phyloP scores from a whole-genome alignment of 768 basidiomycete genomes.

The Hygrophorus pudorinus region DNA sequence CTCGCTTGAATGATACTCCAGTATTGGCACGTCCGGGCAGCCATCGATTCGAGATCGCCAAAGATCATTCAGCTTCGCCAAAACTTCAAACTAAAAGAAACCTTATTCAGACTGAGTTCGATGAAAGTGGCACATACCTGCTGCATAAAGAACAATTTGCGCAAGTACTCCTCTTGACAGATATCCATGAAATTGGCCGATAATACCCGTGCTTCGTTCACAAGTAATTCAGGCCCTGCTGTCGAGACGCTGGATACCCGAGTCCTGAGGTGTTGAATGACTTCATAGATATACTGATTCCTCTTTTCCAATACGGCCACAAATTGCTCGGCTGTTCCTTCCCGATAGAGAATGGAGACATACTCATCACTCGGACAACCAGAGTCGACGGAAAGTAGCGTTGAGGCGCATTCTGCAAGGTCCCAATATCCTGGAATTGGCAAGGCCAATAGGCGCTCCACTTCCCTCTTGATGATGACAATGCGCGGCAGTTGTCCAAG shows the following conservation, averaged over 20 bases:
- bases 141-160: conserved; percentile 46
- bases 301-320: conserved; percentile 20
- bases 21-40: conserved; percentile 36
- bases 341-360: conserved; percentile 23
- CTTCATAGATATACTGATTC: conserved; percentile 24
- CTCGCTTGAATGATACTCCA: conserved; percentile 27
- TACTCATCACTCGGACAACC: conserved; percentile 30
- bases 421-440: conserved; percentile 42
- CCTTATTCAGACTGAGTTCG: background rate
- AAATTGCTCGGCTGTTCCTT: conserved; percentile 12
- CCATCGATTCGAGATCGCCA: conserved; percentile 41
- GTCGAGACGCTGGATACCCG: conserved; percentile 14
- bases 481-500: conserved; percentile 35
- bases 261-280: conserved; percentile 24
- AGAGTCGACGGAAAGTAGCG: conserved; percentile 12
- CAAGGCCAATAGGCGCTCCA: conserved; percentile 34
- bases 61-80: conserved; percentile 33
- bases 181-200: conserved; percentile 37
- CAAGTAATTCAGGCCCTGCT: conserved; percentile 21
- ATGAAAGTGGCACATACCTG: conserved; percentile 23
- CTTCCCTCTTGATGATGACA: conserved; percentile 33
- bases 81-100: conserved; percentile 34
- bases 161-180: conserved; percentile 30
- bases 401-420: conserved; percentile 27
- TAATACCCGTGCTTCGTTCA: conserved; percentile 32